Evolutionary conservation across 75 land plant genomes (phyloP).

Genomic region (Cryptomeria japonica): DNA sequence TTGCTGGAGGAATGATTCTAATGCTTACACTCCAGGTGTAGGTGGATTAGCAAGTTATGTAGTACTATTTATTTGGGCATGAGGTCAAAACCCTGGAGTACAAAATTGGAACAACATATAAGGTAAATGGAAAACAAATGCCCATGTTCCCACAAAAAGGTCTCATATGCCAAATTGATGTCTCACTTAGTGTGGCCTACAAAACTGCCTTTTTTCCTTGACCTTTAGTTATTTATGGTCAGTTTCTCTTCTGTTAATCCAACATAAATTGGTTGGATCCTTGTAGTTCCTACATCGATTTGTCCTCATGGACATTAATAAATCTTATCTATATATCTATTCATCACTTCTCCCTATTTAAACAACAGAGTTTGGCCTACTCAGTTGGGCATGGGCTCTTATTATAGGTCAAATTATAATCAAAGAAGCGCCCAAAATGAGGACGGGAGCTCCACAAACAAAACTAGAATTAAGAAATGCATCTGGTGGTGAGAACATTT

Average conservation of each 20-base stretch:
- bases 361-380: neutral
- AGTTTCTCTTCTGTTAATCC: neutral
- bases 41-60: neutral
- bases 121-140: neutral
- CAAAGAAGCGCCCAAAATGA: neutral
- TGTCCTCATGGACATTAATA: neutral
- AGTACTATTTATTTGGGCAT: neutral
- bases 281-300: neutral
- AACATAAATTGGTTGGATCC: neutral
- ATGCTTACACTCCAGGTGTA: neutral
- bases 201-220: neutral
- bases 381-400: neutral
- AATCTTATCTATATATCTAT: neutral
- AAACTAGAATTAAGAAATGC: neutral
- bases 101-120: neutral
- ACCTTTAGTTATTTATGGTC: neutral
- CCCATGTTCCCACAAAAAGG: neutral
- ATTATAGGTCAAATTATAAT: neutral
- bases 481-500: neutral
- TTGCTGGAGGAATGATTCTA: neutral
- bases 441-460: neutral
- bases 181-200: neutral
- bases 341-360: neutral
- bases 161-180: neutral
- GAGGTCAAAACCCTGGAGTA: neutral